Base-by-base conservation (phyloP, 352 stramenopile species). In the Phytopythium delawarense region DNA sequence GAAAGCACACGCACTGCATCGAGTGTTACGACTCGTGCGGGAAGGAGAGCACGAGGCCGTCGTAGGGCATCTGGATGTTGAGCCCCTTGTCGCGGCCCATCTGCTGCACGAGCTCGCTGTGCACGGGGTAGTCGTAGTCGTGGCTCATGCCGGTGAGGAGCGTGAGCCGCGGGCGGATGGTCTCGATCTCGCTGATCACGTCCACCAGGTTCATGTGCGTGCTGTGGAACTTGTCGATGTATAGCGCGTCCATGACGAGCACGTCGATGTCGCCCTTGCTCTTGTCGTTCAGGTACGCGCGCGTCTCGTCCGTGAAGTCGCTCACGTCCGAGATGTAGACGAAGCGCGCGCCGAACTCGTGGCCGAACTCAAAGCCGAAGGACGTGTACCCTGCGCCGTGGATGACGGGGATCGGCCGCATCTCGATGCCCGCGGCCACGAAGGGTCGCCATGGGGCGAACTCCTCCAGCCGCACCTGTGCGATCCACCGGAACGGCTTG, bases 281-380 rank as follows among this genome's bases (percentile, higher is more conserved):
- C 11, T 53, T 16, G 61, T 91, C 82, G 32, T 81, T 86, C 15
- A 96, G 67, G 63, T 83, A 80, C 48, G 40, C 62, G 34, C 71
- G 70, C 12, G 84, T 76, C 21, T 92, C 79, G 7, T 79, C 66
- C 16, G 83, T 79, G 23, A 96, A 67, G 34, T 88, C 78, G 39
- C 85, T 95, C 68, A 94, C 81, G 71, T 96, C 88, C 7, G 87
- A 96, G 56, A 96, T 92, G 77, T 96, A 96, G 34, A 94, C 79
- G 48, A 96, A 79, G 3, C 88, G 74, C 12, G 72, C 68, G 18
- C 81, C 83, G 56, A 83, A 66, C 42, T 95, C 85, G 1, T 45
- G 45, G 7, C 88, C 88, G 57, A 96, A 96, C 46, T 92, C 82
- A 44, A 96, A 96, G 4, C 74, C 88, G 51, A 78, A 84, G 21